phyloP scores from a whole-genome alignment of 1,139 yeast genomes.

The Zygoascus meyerae region DNA sequence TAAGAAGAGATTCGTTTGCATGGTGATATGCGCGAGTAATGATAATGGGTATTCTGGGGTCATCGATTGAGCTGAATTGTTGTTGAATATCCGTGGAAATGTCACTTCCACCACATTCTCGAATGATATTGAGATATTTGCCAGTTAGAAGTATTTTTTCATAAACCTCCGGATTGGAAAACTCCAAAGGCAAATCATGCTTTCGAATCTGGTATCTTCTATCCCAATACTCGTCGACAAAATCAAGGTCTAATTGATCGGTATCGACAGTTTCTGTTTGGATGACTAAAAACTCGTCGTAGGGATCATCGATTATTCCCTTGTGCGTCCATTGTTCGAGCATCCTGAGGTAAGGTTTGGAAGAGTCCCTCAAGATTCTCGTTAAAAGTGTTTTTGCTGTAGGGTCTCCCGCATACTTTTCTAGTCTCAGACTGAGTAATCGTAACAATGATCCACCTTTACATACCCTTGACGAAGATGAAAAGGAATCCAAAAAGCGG shows the following conservation, averaged over 20 bases:
- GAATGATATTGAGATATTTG: slow-evolving; percentile 69
- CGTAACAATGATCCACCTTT: slow-evolving; percentile 38
- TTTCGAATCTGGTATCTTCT: slow-evolving; percentile 68
- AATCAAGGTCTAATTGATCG: slow-evolving; percentile 42
- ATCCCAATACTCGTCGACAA: slow-evolving; percentile 77
- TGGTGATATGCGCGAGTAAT: slow-evolving; percentile 59
- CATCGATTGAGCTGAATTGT: slow-evolving; percentile 44
- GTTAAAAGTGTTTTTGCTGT: slow-evolving; percentile 48
- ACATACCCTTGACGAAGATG: slow-evolving; percentile 24
- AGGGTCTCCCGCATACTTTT: slow-evolving; percentile 61
- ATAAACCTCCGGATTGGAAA: slow-evolving; percentile 50
- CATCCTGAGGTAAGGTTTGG: slow-evolving; percentile 61
- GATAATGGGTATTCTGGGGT: slow-evolving; percentile 49
- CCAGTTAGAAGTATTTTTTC: slow-evolving; percentile 75
- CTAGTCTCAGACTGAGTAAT: slow-evolving; percentile 54
- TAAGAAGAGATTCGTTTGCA: slow-evolving; percentile 61
- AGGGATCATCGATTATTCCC: slow-evolving; percentile 75
- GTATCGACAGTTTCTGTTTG: slow-evolving; percentile 33
- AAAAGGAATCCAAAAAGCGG: slow-evolving; percentile 21
- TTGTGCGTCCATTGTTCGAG: slow-evolving; percentile 70
- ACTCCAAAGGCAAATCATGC: slow-evolving; percentile 70
- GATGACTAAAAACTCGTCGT: slow-evolving; percentile 69
- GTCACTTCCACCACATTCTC: slow-evolving; percentile 46
- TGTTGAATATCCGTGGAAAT: slow-evolving; percentile 19
- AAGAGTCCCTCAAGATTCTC: slow-evolving; percentile 51